phyloP scores from a whole-genome alignment of 352 stramenopile genomes.

The Phytopythium vexans region DNA sequence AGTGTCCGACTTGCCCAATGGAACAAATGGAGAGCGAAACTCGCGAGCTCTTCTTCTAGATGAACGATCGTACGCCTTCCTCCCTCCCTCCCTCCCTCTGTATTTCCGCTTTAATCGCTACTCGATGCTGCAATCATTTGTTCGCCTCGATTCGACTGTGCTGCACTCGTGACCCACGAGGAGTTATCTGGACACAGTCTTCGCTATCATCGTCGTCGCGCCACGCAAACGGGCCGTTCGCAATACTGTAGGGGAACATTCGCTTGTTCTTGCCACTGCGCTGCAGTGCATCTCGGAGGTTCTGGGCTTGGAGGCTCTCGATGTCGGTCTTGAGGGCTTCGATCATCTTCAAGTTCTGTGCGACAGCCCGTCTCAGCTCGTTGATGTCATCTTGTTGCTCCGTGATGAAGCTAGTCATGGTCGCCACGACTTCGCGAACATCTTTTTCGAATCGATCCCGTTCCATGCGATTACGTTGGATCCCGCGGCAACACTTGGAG shows the following conservation, averaged over 20 bases:
- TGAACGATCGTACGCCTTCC: background rate
- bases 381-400: conserved; percentile 39
- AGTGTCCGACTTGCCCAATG: conserved; percentile 84
- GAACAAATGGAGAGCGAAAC: conserved; percentile 79
- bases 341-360: conserved; percentile 18
- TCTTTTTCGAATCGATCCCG: conserved; percentile 20
- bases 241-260: no score
- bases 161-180: no score
- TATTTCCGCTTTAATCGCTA: no score
- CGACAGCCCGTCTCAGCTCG: conserved; percentile 5
- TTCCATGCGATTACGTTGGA: conserved; percentile 19
- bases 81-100: no score
- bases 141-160: no score
- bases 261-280: conserved; percentile 5
- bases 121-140: no score
- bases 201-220: no score
- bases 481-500: conserved; percentile 16
- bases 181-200: no score
- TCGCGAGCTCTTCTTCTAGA: conserved; percentile 67
- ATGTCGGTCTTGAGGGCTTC: conserved; percentile 18
- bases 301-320: conserved; percentile 5
- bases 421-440: conserved; percentile 38
- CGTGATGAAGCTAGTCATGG: conserved; percentile 35
- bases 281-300: background rate
- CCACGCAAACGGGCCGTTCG: no score